These are phyloP conservation scores for Phaseolus coccineus DNA, from an alignment of 331 rosid species.

Conservation along the genomic window DNA sequence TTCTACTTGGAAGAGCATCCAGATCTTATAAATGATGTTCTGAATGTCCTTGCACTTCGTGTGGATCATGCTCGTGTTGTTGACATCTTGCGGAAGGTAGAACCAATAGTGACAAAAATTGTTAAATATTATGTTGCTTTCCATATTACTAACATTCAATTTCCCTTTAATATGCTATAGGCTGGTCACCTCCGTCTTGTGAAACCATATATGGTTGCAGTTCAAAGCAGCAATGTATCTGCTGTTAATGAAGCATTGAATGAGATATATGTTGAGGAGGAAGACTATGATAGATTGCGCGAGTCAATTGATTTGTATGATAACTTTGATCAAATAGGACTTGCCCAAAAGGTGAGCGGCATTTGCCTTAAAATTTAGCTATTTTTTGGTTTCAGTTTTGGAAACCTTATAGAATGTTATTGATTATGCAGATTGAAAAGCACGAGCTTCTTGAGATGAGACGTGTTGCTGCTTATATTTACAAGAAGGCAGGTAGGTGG, in stretches of 20 bases:
- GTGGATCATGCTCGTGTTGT: constrained; percentile 99
- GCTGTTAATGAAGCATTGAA: constrained; percentile 99
- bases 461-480: constrained; percentile 91
- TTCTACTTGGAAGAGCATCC: constrained; percentile 99
- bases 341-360: constrained; percentile 86
- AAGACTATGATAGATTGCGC: constrained; percentile 95
- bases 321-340: constrained; percentile 97
- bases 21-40: constrained; percentile 95
- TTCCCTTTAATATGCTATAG: constrained; percentile 53
- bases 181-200: constrained; percentile 98
- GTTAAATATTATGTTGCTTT: constrained; percentile 13
- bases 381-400: constrained; percentile 21
- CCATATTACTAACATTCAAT: constrained; percentile 24
- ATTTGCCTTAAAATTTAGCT: constrained; percentile 37
- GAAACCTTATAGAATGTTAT: constrained; percentile 47
- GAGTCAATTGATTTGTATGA: constrained; percentile 98
- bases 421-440: constrained; percentile 81
- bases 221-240: constrained; percentile 97
- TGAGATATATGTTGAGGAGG: constrained; percentile 97
- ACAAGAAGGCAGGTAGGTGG: constrained; percentile 97
- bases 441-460: constrained; percentile 97
- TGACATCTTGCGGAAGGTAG: constrained; percentile 98
- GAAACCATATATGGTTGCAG: constrained; percentile 99
- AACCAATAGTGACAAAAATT: neutral
- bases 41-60: constrained; percentile 97